These are phyloP conservation scores for Rhexocercosporidium sp. DNA, from an alignment of 2,329 filamentous ascomycete genomes.

Conservation along the genomic window DNA sequence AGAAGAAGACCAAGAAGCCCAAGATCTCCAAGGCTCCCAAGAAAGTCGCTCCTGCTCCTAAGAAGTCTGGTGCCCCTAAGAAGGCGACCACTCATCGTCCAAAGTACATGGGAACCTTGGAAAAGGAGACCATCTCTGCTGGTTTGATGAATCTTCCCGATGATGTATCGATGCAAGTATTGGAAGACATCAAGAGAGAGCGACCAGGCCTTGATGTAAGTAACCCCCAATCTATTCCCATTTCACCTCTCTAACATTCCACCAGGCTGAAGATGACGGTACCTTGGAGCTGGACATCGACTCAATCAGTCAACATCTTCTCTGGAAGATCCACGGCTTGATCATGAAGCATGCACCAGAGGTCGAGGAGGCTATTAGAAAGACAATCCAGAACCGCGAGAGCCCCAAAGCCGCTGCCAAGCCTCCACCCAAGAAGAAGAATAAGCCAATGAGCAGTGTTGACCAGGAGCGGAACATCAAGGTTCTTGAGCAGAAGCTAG, in stretches of 20 bases:
- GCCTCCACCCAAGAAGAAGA: slow-evolving; percentile 56
- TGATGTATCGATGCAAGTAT: slow-evolving; percentile 77
- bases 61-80: slow-evolving; percentile 49
- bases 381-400: slow-evolving; percentile 36
- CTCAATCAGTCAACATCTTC: slow-evolving; percentile 57
- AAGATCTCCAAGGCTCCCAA: slow-evolving; percentile 48
- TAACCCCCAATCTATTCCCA: slow-evolving; percentile 24
- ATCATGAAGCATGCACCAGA: slow-evolving; percentile 57
- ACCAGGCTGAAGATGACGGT: slow-evolving; percentile 53
- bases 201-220: slow-evolving; percentile 71
- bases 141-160: slow-evolving; percentile 83
- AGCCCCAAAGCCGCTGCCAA: slow-evolving; percentile 40
- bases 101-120: slow-evolving; percentile 71
- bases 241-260: slow-evolving; percentile 27
- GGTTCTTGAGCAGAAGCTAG: slow-evolving; percentile 64
- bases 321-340: slow-evolving; percentile 59
- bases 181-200: slow-evolving; percentile 89
- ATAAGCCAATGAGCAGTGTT: slow-evolving; percentile 76
- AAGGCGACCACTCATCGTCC: slow-evolving; percentile 29
- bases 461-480: slow-evolving; percentile 73
- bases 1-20: slow-evolving; percentile 59
- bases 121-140: slow-evolving; percentile 91
- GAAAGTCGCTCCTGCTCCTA: slow-evolving; percentile 39
- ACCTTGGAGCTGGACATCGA: slow-evolving; percentile 66
- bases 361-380: slow-evolving; percentile 43